Evolutionary conservation across 768 basidiomycete species (phyloP), one percentile per base, ranked within the genome.

Genomic region (Astraeus odoratus): DNA sequence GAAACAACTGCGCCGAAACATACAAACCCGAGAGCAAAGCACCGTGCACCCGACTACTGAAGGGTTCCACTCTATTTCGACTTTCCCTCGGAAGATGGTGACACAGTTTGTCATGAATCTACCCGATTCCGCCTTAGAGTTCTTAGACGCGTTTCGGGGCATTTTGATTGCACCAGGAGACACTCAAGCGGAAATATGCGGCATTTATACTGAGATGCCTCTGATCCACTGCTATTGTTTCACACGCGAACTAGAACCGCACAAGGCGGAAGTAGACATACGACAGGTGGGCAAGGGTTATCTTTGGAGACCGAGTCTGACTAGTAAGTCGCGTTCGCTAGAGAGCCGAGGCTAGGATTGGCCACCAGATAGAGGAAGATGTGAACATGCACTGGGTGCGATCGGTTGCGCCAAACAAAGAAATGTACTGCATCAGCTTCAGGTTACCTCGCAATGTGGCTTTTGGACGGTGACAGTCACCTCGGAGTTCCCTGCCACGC

Each of bases 361-460:
- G 80, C 24, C 60, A 71, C 52, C 43, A 66, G 29, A 55, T 95
- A 42, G 66, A 68, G 12, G 67, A 69, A 9, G 74, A 77, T 19
- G 68, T 72, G 30, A 61, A 64, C 12, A 60, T 90, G 7, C 83
- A 91, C 56, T 74, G 82, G 52, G 94, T 99, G 39, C 82, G 96
- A 44, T 84, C 86, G 8, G 96, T 98, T 8, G 92, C 96, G 1
- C 95, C 95, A 6, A 86, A 81, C 66, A 98, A 99, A 67, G 85
- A 92, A 57, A 97, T 98, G 95, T 98, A 94, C 64, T 94, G 95
- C 64, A 77, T 99, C 44, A 86, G 86, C 63, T 98, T 99, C 73
- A 64, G 78, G 51, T 69, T 89, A 8, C 81, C 83, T 16, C 60
- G 59, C 36, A 63, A 57, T 29, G 69, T 71, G 8, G 75, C 73